Percentiles rank a stretch among this genome's conserved stretches.
These are phyloP conservation scores for Lasiodiplodia theobromae DNA, from an alignment of 2,329 filamentous ascomycete species.

Conservation along the genomic window DNA sequence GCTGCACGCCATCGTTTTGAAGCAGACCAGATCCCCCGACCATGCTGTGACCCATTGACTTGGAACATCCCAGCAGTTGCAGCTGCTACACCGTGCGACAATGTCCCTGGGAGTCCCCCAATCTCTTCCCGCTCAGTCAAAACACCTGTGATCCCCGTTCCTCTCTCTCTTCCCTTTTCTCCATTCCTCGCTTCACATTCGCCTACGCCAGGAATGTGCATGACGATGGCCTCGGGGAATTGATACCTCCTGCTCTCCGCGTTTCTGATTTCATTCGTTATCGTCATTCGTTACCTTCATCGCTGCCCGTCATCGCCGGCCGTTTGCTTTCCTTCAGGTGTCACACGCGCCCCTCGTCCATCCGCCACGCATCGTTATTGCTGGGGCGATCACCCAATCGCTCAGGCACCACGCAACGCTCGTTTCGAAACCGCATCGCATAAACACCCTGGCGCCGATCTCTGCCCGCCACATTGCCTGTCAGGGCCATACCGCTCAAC, in stretches of 20 bases:
- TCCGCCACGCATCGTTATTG: not conserved
- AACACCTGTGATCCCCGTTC: slow-evolving; percentile 15
- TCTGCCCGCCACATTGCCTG: slow-evolving; percentile 1
- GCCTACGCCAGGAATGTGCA: slow-evolving; percentile 8
- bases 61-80: slow-evolving; percentile 22
- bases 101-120: not conserved
- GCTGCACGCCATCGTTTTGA: slow-evolving; percentile 9
- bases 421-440: slow-evolving; percentile 22
- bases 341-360: not conserved
- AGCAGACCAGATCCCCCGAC: slow-evolving; percentile 10
- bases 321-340: not conserved
- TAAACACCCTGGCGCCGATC: slow-evolving; percentile 21
- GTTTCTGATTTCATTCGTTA: not conserved
- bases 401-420: not conserved
- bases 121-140: not conserved
- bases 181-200: slow-evolving; percentile 14
- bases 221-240: slow-evolving; percentile 1
- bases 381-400: not conserved
- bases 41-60: slow-evolving; percentile 4
- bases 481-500: not conserved
- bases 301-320: not conserved
- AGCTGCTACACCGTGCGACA: slow-evolving; percentile 19
- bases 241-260: slow-evolving; percentile 5
- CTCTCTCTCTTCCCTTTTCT: not conserved
- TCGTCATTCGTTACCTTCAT: slow-evolving; percentile 8